phyloP scores from a whole-genome alignment of 768 basidiomycete genomes.

The Hericium rajendrae region DNA sequence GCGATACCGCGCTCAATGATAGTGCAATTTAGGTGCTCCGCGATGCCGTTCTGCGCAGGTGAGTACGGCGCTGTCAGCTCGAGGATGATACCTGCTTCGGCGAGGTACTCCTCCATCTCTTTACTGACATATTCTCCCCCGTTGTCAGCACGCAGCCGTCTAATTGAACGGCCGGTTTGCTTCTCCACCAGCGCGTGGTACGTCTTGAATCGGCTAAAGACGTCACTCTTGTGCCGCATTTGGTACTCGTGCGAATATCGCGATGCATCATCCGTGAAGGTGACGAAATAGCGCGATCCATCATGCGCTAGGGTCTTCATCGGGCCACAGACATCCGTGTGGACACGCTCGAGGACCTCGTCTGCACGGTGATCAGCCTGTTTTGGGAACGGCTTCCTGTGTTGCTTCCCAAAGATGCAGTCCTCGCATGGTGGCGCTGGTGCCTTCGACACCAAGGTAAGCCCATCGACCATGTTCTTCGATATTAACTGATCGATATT shows the following conservation, averaged over 20 bases:
- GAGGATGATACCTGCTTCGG: neutral
- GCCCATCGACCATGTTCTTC: neutral
- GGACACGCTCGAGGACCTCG: too few relatives aligned
- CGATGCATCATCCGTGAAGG: conserved; percentile 8
- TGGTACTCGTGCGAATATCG: conserved; percentile 1
- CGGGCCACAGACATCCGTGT: too few relatives aligned
- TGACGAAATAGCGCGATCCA: conserved; percentile 3
- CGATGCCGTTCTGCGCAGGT: conserved; percentile 28
- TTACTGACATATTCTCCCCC: neutral
- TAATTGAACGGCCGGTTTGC: neutral
- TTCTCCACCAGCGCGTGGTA: neutral
- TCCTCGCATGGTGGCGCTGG: too few relatives aligned
- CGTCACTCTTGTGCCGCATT: conserved; percentile 1
- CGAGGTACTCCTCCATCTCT: neutral
- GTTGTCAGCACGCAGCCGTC: neutral
- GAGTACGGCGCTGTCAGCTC: conserved; percentile 25
- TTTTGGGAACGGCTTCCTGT: too few relatives aligned
- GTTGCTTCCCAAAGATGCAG: too few relatives aligned
- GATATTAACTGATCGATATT: neutral
- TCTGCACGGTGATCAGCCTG: too few relatives aligned
- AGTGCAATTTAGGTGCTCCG: conserved; percentile 28
- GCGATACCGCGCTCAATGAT: conserved; percentile 14
- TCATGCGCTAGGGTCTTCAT: neutral
- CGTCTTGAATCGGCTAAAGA: neutral
- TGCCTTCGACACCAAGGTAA: too few relatives aligned